Base-by-base conservation (phyloP, 805 yeast species). In the Maudiozyma serrabonitensis region DNA sequence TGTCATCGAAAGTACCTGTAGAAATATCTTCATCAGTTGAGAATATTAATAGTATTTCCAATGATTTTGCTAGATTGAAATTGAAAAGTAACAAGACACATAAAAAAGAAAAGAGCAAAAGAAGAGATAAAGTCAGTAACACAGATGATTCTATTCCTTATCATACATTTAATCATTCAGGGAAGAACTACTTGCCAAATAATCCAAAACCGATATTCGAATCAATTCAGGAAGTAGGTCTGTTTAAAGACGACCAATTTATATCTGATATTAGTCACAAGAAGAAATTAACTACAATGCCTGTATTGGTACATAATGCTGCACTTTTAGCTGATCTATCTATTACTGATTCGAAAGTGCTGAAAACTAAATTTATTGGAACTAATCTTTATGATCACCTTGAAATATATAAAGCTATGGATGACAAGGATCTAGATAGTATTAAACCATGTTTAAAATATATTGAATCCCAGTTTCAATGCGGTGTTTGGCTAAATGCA, bases 381-480 rank as follows among this genome's bases (percentile, higher is more conserved):
- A 48, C 54, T 23, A 55, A 63, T 46, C 47, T 65, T 16, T 58
- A 49, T 19, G 35, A 50, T n/a, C 59, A 58, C 7, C 54, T 41
- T 39, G 60, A 59, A 11, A 44, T 45, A 1, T 58, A 52, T 43
- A 49, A 46, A 7, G 59, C 66, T 8, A 54, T 65, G 56, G 42
- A 57, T 1, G 43, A 46, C 2, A 49, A 54, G 12, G 48, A 46
- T 16, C 46, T 64, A n/a, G 60, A 62, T 47, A 52, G 54, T 32
- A 35, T 56, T 21, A 39, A 28, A 8, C 61, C 63, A 13, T 59
- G 64, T 44, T 52, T 58, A 34, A 47, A 51, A 13, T 64, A 56
- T 49, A 50, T 62, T 1, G 43, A 52, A 6, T 26, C 45, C 9
- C 52, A 51, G 50, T 28, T 28, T 11, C 9, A 28, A 28, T 28